Base-by-base conservation (phyloP, 352 stramenopile species). In the Phytophthora kernoviae region DNA sequence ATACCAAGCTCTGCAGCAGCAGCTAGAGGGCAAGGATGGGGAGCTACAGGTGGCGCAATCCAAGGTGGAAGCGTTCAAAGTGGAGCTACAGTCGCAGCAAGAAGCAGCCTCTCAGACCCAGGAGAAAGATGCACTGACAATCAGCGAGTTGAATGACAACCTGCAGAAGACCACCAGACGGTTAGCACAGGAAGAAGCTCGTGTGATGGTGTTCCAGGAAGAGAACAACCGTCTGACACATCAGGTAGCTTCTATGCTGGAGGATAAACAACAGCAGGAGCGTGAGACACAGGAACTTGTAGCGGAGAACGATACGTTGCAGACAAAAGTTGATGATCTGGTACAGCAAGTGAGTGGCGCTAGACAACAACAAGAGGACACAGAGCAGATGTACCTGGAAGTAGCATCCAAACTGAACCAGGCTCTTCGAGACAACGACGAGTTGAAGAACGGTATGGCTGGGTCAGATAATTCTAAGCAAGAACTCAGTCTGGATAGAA, bases 371-470 rank as follows among this genome's bases (percentile, higher is more conserved):
- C 78, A 88, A 24, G 75, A 87, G 21, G 79, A 92, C 37, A 57
- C 75, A 0, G 75, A 89, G 48, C 68, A 78, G 18, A 54, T 81
- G 26, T 86, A 89, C 30, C n/a, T 76, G 22, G 80, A 88, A 46
- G 64, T 84, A 8, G 68, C 80, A n/a, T 80, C 78, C 4, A 79
- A 78, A 34, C 53, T 90, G 2, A 86, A 89, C 43, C 78, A 84
- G 41, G 81, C 65, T 18, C 62, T 82, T 12, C 66, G 81, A 70
- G 54, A 66, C 11, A 54, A 66, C 18, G 65, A 77, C 12, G 55
- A 75, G 58, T 49, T 81, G 3, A 57, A 60, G 33, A 59, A 59
- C 24, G 17, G 37, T 18, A 18, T 43, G 37, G 9, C 12, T 21
- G 43, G 21, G 11, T 33, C 27, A 26, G 26, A 51, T 9, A 20